These are phyloP conservation scores for Creolimax fragrantissima DNA, from an alignment of 78 protist genomes.

Conservation along the genomic window DNA sequence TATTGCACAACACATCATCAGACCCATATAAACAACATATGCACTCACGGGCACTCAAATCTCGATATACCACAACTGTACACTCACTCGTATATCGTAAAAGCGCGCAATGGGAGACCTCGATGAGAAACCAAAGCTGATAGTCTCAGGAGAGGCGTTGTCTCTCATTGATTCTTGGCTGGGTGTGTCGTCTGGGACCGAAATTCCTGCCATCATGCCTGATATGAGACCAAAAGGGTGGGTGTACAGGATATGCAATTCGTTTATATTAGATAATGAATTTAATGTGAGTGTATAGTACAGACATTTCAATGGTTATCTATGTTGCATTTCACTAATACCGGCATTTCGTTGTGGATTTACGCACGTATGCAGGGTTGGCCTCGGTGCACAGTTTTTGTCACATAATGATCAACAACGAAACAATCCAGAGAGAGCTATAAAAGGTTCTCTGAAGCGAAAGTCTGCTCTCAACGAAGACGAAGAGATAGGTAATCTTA, in stretches of 20 bases:
- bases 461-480: background rate
- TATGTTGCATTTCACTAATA: too few species aligned
- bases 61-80: too few species aligned
- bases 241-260: too few species aligned
- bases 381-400: background rate
- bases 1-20: too few species aligned
- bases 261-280: too few species aligned
- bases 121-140: background rate
- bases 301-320: too few species aligned
- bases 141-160: background rate
- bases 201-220: background rate
- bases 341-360: too few species aligned
- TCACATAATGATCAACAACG: background rate
- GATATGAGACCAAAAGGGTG: background rate
- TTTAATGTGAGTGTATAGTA: too few species aligned
- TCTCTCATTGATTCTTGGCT: background rate
- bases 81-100: too few species aligned
- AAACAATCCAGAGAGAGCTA: background rate
- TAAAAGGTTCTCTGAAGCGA: background rate
- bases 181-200: background rate
- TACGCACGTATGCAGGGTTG: background rate
- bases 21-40: too few species aligned
- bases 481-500: background rate
- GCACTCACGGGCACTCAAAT: too few species aligned
- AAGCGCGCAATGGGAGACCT: background rate